Conservation (phyloP, 768 basidiomycete species). For the Tylopilus balloui region DNA sequence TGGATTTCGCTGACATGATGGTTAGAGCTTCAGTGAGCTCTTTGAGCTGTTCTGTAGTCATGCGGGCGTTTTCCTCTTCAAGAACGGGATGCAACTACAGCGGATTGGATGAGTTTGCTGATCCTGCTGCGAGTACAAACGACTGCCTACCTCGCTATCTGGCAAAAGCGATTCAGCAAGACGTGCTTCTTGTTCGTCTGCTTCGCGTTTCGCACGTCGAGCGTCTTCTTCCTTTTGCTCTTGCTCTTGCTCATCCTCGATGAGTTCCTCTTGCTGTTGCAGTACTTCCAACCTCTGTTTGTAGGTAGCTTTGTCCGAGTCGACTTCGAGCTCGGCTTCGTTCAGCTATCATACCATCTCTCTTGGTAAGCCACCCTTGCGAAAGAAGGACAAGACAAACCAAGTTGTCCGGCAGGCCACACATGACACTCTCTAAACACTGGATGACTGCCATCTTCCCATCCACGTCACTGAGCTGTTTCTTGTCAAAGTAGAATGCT, state of each 20-base stretch:
- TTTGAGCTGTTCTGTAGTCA: constrained; percentile 94
- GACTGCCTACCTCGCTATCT: constrained; percentile 70
- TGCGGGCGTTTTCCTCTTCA: constrained; percentile 73
- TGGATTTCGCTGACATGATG: constrained; percentile 88
- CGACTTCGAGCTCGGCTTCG: constrained; percentile 95
- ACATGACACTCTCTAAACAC: constrained; percentile 85
- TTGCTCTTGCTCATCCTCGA: constrained; percentile 98
- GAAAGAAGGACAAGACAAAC: constrained; percentile 43
- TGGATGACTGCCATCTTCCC: constrained; percentile 78
- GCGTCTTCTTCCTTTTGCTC: constrained; percentile 93
- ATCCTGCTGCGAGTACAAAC: background rate
- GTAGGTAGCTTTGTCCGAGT: constrained; percentile 89
- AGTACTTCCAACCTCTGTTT: constrained; percentile 98
- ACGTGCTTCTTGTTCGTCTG: constrained; percentile 72
- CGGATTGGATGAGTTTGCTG: background rate
- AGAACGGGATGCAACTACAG: constrained; percentile 58
- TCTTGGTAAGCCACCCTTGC: background rate
- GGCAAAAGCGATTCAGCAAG: constrained; percentile 81
- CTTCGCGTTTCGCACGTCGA: constrained; percentile 79
- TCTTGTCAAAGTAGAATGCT: constrained; percentile 90
- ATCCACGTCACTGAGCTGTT: constrained; percentile 68
- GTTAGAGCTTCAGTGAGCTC: constrained; percentile 91
- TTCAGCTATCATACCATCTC: constrained; percentile 58
- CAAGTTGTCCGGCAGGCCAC: constrained; percentile 90
- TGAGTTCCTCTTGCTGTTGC: constrained; percentile 98